Base-by-base conservation (phyloP, 805 yeast genomes). In the Cyberlindnera mycetangii region DNA sequence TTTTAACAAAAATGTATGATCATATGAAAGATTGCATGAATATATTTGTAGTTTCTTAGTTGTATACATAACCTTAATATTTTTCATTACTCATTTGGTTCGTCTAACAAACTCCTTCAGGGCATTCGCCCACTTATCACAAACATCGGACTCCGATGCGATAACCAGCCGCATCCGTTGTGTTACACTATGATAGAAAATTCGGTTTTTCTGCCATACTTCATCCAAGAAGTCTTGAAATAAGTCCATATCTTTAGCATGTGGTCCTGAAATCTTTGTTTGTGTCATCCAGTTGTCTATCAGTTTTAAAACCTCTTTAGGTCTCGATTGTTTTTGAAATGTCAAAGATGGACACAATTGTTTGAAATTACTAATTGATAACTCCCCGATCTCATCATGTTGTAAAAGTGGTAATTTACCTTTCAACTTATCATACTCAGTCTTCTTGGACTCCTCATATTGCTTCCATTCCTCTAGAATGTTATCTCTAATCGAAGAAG, bases 181-280 rank as follows among this genome's bases (percentile, higher is more conserved):
- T 1, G 42, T 6, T 2, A 56, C 22, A 24, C 40, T 43, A 17
- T 32, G 12, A 21, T 46, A 43, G 33, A 49, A 41, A 2, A 63
- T 50, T 34, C 55, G 45, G 44, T 67, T 65, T 8, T 60, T 38
- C 11, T 44, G 49, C 6, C 60, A 50, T 10, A 73, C 48, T 11
- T 51, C 52, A 6, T 48, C 39, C 30, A 74, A 42, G 51, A 65
- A 75, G 11, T 47, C 51, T 25, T 60, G 59, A 34, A 75, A 70
- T 18, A 68, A 44, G 11, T 49, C 52, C 2, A 70, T 50, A 47
- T 76, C 81, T 25, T 62, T 69, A 7, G 40, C 49, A 45, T 67
- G 69, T 3, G 79, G 79, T 0, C 71, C 71, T 17, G 51, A 56
- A 0, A 44, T 43, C 3, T 59, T 48, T 2, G 72, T 65, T n/a